phyloP scores from a whole-genome alignment of 768 basidiomycete genomes.

The Holtermanniella nyarrowii region DNA sequence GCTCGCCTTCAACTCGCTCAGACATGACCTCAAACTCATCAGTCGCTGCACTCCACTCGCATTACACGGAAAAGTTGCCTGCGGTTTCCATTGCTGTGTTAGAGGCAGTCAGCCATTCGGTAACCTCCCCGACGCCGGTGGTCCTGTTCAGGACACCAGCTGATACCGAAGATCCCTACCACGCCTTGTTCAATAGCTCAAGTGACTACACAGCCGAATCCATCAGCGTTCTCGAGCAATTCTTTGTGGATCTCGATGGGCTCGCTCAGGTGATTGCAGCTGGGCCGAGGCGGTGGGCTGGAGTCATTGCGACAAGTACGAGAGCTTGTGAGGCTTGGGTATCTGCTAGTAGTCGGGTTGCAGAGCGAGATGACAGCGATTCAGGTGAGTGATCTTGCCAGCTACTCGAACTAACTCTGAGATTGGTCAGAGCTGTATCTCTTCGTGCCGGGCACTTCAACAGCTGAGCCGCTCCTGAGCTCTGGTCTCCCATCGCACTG shows the following conservation, averaged over 20 bases:
- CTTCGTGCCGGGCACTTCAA: neutral
- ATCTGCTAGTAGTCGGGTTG: neutral
- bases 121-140: no score
- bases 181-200: neutral
- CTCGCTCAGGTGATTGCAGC: neutral
- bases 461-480: neutral
- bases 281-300: neutral
- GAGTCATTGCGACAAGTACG: neutral
- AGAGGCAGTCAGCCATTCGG: no score
- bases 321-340: neutral
- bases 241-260: neutral
- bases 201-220: neutral
- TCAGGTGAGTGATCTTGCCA: no score
- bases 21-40: no score
- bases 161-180: neutral
- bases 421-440: neutral
- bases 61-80: no score
- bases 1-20: no score
- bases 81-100: no score
- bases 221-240: neutral
- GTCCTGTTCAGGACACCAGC: no score
- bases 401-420: no score
- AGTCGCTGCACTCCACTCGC: no score
- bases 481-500: neutral
- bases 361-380: neutral